These are phyloP conservation scores for Rhodamnia argentea DNA, from an alignment of 345 rosid genomes.

Conservation along the genomic window DNA sequence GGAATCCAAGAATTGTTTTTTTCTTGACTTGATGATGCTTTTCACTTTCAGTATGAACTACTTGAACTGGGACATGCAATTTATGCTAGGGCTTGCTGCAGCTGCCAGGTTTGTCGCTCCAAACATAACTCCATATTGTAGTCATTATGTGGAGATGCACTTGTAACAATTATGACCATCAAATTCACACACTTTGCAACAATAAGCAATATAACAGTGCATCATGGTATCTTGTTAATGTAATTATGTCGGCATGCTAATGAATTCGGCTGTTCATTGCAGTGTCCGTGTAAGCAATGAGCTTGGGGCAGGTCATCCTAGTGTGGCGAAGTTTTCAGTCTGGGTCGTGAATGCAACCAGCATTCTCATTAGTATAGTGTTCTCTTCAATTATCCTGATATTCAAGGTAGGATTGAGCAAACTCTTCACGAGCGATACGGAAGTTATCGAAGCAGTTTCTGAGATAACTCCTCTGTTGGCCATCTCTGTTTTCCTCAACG, in stretches of 20 bases:
- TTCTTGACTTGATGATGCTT: background rate
- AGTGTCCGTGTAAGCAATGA: slow-evolving; percentile 85
- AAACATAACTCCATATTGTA: background rate
- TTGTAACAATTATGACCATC: background rate
- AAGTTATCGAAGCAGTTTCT: slow-evolving; percentile 59
- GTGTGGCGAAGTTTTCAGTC: slow-evolving; percentile 66
- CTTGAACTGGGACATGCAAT: slow-evolving; percentile 77
- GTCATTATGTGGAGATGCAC: background rate
- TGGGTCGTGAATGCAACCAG: slow-evolving; percentile 61
- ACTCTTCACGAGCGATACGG: slow-evolving; percentile 58
- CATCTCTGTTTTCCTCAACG: slow-evolving; percentile 74
- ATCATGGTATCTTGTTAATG: background rate
- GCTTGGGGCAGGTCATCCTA: slow-evolving; percentile 80
- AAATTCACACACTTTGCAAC: background rate
- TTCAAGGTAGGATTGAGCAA: slow-evolving; percentile 49
- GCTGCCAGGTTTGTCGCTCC: slow-evolving; percentile 54
- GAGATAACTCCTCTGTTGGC: slow-evolving; percentile 69
- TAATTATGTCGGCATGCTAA: background rate
- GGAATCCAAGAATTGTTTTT: background rate
- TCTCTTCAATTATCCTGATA: slow-evolving; percentile 35
- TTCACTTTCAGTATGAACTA: slow-evolving; percentile 58
- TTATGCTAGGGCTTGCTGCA: slow-evolving; percentile 83
- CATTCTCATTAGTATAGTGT: slow-evolving; percentile 43
- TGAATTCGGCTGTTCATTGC: background rate
- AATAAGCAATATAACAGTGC: background rate